Percentiles rank a stretch among this genome's conserved stretches.
Conservation (phyloP, 108 stramenopile species). For the Epithemia pelagica region DNA sequence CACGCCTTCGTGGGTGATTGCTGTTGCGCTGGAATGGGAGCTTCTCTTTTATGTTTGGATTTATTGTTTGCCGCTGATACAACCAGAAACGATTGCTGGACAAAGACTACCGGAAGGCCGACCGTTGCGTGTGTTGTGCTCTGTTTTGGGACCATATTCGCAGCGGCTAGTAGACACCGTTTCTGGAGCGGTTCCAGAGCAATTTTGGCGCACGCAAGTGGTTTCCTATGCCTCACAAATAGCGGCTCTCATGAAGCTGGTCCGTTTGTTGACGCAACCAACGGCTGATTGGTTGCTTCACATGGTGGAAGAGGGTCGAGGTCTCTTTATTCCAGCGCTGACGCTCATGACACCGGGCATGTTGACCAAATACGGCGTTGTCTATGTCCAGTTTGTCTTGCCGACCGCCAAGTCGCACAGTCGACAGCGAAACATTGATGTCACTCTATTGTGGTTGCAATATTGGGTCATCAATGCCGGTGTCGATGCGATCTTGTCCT, state of each 20-base stretch:
- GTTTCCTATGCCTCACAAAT: slow-evolving; percentile 17
- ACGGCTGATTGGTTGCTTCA: slow-evolving; percentile 47
- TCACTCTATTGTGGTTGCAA: slow-evolving; percentile 31
- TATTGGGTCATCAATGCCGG: slow-evolving; percentile 69
- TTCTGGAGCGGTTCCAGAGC: slow-evolving; percentile 18
- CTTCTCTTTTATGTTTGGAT: slow-evolving; percentile 75
- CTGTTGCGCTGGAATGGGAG: slow-evolving; percentile 25
- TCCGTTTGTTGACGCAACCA: slow-evolving; percentile 39
- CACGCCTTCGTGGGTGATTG: background rate
- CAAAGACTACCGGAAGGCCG: slow-evolving; percentile 4
- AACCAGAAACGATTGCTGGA: slow-evolving; percentile 16
- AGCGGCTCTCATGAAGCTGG: slow-evolving; percentile 41
- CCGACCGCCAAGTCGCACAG: slow-evolving; percentile 49
- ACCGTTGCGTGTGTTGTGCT: slow-evolving; percentile 21
- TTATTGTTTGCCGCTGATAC: slow-evolving; percentile 44
- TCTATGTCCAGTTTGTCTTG: slow-evolving; percentile 65
- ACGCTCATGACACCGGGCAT: slow-evolving; percentile 78
- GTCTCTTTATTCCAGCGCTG: slow-evolving; percentile 53
- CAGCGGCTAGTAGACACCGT: slow-evolving; percentile 8
- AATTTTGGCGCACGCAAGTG: slow-evolving; percentile 22
- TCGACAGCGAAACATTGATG: slow-evolving; percentile 13
- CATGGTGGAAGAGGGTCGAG: slow-evolving; percentile 45
- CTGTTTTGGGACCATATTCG: slow-evolving; percentile 10
- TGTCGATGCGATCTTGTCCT: slow-evolving; percentile 32
- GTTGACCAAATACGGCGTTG: slow-evolving; percentile 60